phyloP scores from a whole-genome alignment of 129 eudicot species.

The Artemisia tridentata region DNA sequence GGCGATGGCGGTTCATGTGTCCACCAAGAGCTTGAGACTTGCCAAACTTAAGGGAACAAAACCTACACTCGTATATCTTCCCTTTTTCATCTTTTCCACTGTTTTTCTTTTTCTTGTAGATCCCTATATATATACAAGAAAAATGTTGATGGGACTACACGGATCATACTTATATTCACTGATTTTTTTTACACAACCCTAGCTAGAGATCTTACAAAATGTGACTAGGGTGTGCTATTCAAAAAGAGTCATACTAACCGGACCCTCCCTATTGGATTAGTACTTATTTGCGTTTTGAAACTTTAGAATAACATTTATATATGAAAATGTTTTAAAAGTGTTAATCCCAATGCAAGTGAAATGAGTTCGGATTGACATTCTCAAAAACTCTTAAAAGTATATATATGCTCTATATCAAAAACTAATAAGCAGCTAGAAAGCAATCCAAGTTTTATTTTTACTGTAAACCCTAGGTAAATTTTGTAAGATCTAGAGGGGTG shows the following conservation, averaged over 20 bases:
- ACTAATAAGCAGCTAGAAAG: no score
- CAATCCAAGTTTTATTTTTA: no score
- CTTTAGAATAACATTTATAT: not conserved
- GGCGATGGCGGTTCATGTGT: constrained; percentile 99
- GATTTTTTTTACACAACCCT: not conserved
- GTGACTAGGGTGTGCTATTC: not conserved
- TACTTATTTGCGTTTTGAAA: not conserved
- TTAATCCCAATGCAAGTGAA: no score
- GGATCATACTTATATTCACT: not conserved
- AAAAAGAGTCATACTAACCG: no score
- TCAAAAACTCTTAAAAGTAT: no score
- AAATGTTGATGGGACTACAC: constrained; percentile 1
- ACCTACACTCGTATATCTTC: constrained; percentile 89
- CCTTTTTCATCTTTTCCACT: constrained; percentile 49
- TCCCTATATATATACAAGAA: constrained; percentile 3
- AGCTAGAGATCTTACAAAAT: not conserved
- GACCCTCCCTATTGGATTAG: no score
- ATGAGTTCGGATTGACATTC: no score
- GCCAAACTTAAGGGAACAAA: constrained; percentile 93
- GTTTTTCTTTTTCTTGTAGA: constrained; percentile 55
- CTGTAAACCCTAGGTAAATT: no score
- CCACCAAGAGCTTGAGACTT: constrained; percentile 97
- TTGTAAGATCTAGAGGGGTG: no score
- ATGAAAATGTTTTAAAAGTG: not conserved
- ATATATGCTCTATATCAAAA: no score